These are phyloP conservation scores for Alopecurus myosuroides DNA, from an alignment of 176 grass and related monocot species.

Conservation along the genomic window DNA sequence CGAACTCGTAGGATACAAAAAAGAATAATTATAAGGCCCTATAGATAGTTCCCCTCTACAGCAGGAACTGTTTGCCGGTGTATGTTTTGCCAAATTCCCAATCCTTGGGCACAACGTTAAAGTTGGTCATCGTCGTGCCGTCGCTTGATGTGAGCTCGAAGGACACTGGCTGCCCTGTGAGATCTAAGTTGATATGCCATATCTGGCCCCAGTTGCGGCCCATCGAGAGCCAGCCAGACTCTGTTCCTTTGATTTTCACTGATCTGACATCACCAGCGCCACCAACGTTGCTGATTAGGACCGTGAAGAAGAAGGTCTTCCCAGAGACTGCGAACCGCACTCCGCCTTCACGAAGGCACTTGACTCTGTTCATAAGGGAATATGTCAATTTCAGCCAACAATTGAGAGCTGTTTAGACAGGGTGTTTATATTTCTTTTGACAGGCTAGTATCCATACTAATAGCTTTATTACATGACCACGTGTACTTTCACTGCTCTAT, in stretches of 20 bases:
- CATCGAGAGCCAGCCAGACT: conserved; percentile 85
- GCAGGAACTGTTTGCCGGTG: conserved; percentile 84
- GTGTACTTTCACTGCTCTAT: not conserved
- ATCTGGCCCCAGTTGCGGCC: conserved; percentile 92
- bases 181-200: conserved; percentile 88
- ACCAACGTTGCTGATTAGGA: conserved; percentile 91
- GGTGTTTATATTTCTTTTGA: not conserved
- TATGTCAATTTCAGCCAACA: conserved; percentile 13
- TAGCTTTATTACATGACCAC: not conserved
- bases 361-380: conserved; percentile 54
- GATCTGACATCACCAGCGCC: conserved; percentile 75
- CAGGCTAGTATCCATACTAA: not conserved
- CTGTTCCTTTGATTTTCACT: conserved; percentile 84
- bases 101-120: conserved; percentile 73
- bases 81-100: conserved; percentile 85
- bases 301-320: conserved; percentile 60
- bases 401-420: not conserved
- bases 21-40: conserved; percentile 21
- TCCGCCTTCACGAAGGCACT: conserved; percentile 77
- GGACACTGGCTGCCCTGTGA: conserved; percentile 72
- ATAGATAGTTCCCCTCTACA: conserved; percentile 38
- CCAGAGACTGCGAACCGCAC: conserved; percentile 68
- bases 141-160: conserved; percentile 87
- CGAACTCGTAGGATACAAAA: conserved; percentile 26
- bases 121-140: conserved; percentile 61